A percentile compares a stretch with the other conserved stretches of the same genome.
These are phyloP conservation scores for Infundibulicybe gibba DNA, from an alignment of 768 basidiomycete genomes.

Conservation along the genomic window DNA sequence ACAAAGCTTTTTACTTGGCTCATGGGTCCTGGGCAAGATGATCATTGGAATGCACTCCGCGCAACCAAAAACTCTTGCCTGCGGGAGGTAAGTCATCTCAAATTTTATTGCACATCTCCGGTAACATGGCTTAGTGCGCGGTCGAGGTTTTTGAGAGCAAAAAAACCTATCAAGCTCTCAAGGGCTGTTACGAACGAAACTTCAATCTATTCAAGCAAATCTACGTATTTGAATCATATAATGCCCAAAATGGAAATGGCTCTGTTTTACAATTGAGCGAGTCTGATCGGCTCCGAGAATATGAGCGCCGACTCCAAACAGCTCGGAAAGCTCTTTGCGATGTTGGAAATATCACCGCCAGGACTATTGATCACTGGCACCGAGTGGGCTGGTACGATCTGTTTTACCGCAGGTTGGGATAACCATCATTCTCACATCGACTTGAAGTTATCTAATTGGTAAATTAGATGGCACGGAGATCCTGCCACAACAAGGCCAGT, in stretches of 20 bases:
- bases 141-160: conserved; percentile 66
- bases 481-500: conserved; percentile 53
- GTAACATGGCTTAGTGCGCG: conserved; percentile 49
- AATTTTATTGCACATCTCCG: conserved; percentile 3
- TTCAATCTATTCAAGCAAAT: conserved; percentile 85
- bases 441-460: conserved; percentile 3
- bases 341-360: conserved; percentile 68
- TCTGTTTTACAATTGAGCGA: conserved; percentile 44
- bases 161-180: conserved; percentile 81
- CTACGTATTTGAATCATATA: conserved; percentile 62
- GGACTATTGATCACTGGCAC: conserved; percentile 80
- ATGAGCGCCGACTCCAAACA: conserved; percentile 65
- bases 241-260: conserved; percentile 29
- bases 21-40: conserved; percentile 66
- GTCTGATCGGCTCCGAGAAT: conserved; percentile 64
- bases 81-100: conserved; percentile 51
- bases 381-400: conserved; percentile 72
- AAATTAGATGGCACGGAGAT: conserved; percentile 60
- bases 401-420: conserved; percentile 59
- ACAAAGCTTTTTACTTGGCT: conserved; percentile 76
- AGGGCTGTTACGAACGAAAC: conserved; percentile 83
- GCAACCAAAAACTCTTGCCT: conserved; percentile 83
- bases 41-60: conserved; percentile 74
- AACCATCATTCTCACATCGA: background rate
- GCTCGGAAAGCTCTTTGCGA: conserved; percentile 66